Conservation (phyloP, 768 basidiomycete genomes). For the Cubamyces lactineus region DNA sequence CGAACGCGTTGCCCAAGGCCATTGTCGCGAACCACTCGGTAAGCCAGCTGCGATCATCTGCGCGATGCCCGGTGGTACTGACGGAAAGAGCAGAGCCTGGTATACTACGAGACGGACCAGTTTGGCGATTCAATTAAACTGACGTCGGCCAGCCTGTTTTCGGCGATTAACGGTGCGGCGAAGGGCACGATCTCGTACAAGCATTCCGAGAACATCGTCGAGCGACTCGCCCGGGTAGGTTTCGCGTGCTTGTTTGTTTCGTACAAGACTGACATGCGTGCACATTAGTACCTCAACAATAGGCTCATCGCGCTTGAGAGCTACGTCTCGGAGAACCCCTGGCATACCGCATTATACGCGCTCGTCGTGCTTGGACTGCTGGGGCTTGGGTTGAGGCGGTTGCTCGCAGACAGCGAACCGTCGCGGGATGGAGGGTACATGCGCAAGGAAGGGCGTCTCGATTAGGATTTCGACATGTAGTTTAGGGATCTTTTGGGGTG, state of each 20-base stretch:
- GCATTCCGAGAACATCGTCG: conserved; percentile 72
- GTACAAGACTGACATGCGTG: not conserved
- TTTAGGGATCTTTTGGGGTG: too few species aligned
- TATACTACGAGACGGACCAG: conserved; percentile 78
- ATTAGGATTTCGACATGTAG: conserved; percentile 8
- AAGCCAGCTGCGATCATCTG: conserved; percentile 24
- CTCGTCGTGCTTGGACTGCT: conserved; percentile 24
- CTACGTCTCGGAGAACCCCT: conserved; percentile 33
- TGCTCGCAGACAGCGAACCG: conserved; percentile 29
- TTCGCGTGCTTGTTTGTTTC: conserved; percentile 13
- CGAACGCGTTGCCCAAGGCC: conserved; percentile 40
- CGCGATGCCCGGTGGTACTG: not conserved
- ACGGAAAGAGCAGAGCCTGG: conserved; percentile 49
- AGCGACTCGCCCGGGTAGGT: conserved; percentile 66
- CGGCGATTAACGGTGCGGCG: conserved; percentile 69
- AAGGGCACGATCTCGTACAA: conserved; percentile 52
- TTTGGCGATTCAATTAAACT: conserved; percentile 58
- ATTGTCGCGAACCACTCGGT: conserved; percentile 86
- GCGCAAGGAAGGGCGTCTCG: conserved; percentile 22
- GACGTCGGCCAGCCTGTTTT: conserved; percentile 59
- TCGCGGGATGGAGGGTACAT: conserved; percentile 23
- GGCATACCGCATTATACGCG: conserved; percentile 31
- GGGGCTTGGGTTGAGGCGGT: conserved; percentile 27
- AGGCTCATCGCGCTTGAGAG: conserved; percentile 32
- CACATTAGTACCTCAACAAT: conserved; percentile 36